These are phyloP conservation scores for Trichosporon sp. DNA, from an alignment of 1,284 basidiomycete genomes.

Conservation along the genomic window DNA sequence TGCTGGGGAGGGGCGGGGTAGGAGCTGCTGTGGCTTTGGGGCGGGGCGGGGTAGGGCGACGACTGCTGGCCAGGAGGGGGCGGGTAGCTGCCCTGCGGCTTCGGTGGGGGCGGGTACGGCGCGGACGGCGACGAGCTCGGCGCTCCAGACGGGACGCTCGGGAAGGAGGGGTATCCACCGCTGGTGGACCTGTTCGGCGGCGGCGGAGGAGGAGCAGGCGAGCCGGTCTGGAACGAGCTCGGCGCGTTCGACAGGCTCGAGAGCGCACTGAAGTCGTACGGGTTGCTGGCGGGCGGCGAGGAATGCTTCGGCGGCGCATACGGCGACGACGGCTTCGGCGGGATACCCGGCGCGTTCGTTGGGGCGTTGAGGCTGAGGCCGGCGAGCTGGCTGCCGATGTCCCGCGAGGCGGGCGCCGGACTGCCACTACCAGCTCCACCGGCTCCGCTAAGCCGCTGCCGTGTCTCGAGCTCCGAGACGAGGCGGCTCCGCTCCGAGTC, in stretches of 20 bases:
- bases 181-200: conserved; percentile 21
- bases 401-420: conserved; percentile 24
- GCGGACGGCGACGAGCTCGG: conserved; percentile 16
- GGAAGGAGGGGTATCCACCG: conserved; percentile 44
- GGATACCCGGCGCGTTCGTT: conserved; percentile 17
- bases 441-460: conserved; percentile 26
- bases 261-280: conserved; percentile 40
- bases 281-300: conserved; percentile 18
- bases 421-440: conserved; percentile 13
- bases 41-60: conserved; percentile 1
- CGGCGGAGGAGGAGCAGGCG: conserved; percentile 5
- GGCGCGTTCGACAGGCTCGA: conserved; percentile 31
- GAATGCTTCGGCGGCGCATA: conserved; percentile 12
- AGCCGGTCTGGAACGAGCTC: conserved; percentile 4
- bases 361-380: conserved; percentile 23
- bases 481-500: conserved; percentile 66
- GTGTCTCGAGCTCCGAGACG: conserved; percentile 63
- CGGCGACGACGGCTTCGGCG: conserved; percentile 18
- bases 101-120: conserved; percentile 18
- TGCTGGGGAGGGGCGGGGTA: background rate
- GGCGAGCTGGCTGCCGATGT: conserved; percentile 32
- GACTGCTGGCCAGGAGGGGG: conserved; percentile 7
- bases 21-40: conserved; percentile 1
- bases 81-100: conserved; percentile 8
- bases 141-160: conserved; percentile 42